Conservation (phyloP, 2,329 filamentous ascomycete species). For the Alternaria brassicicola region DNA sequence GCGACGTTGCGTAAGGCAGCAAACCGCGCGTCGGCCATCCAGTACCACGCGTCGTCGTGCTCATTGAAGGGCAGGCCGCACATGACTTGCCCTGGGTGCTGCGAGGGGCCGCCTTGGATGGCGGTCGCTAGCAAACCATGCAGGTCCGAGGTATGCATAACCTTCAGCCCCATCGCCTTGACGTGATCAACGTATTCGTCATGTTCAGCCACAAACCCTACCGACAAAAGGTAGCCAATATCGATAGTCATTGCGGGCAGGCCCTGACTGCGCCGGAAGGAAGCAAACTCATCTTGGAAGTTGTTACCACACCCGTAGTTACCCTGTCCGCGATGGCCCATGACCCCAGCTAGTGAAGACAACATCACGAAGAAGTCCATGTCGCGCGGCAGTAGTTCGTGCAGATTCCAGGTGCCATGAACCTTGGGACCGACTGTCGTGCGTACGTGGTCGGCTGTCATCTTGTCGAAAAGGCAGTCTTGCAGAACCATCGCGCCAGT, state of each 20-base stretch:
- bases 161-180: conserved; percentile 13
- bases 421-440: conserved; percentile 36
- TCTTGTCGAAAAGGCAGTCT: conserved; percentile 20
- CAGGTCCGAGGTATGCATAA: conserved; percentile 12
- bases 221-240: conserved; percentile 21
- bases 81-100: conserved; percentile 10
- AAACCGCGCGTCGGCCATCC: conserved; percentile 9
- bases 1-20: conserved; percentile 6
- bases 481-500: conserved; percentile 38
- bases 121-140: conserved; percentile 11
- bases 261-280: conserved; percentile 18
- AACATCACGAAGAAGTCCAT: conserved; percentile 36
- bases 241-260: conserved; percentile 47
- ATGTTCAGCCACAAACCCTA: conserved; percentile 35
- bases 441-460: conserved; percentile 8
- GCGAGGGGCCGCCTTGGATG: conserved; percentile 7
- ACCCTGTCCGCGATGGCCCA: conserved; percentile 23
- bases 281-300: conserved; percentile 31
- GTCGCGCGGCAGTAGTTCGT: conserved; percentile 15
- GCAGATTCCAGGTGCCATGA: conserved; percentile 41
- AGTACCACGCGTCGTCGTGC: conserved; percentile 12
- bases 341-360: conserved; percentile 26
- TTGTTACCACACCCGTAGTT: conserved; percentile 32
- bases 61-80: conserved; percentile 14
- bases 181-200: conserved; percentile 13